A percentile compares a stretch with the other conserved stretches of the same genome.
phyloP scores from a whole-genome alignment of 805 yeast species.

The Candida suzukii region DNA sequence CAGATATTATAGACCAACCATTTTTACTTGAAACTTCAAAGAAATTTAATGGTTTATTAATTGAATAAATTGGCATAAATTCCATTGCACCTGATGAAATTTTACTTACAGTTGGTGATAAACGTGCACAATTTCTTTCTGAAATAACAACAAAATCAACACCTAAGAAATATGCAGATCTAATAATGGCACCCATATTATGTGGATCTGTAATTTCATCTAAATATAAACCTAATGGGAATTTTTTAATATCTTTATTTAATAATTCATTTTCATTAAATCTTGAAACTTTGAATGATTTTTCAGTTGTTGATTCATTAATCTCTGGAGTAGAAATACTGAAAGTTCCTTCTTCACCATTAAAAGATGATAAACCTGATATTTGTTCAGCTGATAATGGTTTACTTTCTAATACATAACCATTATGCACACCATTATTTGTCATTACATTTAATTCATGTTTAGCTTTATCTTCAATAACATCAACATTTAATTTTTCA shows the following conservation, averaged over 20 bases:
- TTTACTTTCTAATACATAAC: conserved; percentile 63
- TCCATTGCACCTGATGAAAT: conserved; percentile 85
- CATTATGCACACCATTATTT: conserved; percentile 72
- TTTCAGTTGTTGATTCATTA: conserved; percentile 13
- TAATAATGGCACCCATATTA: conserved; percentile 74
- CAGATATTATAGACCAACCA: conserved; percentile 70
- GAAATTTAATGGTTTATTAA: conserved; percentile 53
- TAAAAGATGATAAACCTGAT: conserved; percentile 15
- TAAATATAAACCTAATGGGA: conserved; percentile 66
- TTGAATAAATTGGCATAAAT: conserved; percentile 52
- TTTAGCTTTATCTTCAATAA: conserved; percentile 28
- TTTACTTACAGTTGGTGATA: conserved; percentile 74
- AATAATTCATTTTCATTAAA: neutral
- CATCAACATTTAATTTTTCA: conserved; percentile 30
- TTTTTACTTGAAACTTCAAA: conserved; percentile 45
- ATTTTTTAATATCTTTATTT: conserved; percentile 13
- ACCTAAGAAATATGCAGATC: conserved; percentile 78
- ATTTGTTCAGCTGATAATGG: conserved; percentile 33
- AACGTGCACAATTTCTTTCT: conserved; percentile 60
- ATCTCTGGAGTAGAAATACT: conserved; percentile 15
- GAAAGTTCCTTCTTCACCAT: conserved; percentile 11
- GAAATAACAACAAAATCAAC: conserved; percentile 73
- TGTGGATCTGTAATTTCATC: conserved; percentile 86
- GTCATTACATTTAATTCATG: conserved; percentile 56
- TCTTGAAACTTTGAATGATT: conserved; percentile 5